Base-by-base conservation (phyloP, 2,329 filamentous ascomycete genomes). In the Kalmusia sp. region DNA sequence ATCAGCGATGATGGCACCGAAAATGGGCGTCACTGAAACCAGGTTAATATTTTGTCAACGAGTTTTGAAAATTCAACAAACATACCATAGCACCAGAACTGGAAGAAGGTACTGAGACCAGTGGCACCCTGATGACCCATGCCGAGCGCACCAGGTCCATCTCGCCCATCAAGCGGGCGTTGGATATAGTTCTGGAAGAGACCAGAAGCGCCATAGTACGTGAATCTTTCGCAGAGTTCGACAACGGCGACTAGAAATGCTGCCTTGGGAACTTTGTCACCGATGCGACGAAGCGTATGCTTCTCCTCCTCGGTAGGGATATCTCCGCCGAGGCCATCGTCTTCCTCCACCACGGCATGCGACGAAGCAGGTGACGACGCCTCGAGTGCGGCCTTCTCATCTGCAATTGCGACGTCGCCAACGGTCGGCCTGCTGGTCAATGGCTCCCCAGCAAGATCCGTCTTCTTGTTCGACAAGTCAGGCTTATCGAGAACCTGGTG, bases 1-100 rank as follows among this genome's bases (percentile, higher is more conserved):
- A 76, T 92, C 89, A 28, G 89, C 88, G 28, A 82, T 77, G 51
- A 82, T 69, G 33, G 82, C 82, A 51, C 79, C 79, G 14, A 77
- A 49, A 33, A 79, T 76, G 1, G 77, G 77, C 3, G 76, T 79
- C 2, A 77, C 58, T 54, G 19, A 22, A 15, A 17, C n/a, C n/a
- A 27, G 25, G 30, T 49, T 8, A 51, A 35, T 19, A 37, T 5
- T 8, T 19, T 2, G 3, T 48, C 11, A 14, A 11, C 14, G 30
- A 17, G n/a, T n/a, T 49, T 8, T 19, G 21, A 33, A 33, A 46
- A 17, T 15, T 51, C 38, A 45, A 55, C 58, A 8, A 46, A 57
- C 40, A 51, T 68, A 55, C 63, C 62, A 49, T 74, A 73, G 57
- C 70, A 74, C 69, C 68, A 74, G 54, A 74, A 73, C 61, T 74